Conservation (phyloP, 345 rosid species). For the Moricandia arvensis region DNA sequence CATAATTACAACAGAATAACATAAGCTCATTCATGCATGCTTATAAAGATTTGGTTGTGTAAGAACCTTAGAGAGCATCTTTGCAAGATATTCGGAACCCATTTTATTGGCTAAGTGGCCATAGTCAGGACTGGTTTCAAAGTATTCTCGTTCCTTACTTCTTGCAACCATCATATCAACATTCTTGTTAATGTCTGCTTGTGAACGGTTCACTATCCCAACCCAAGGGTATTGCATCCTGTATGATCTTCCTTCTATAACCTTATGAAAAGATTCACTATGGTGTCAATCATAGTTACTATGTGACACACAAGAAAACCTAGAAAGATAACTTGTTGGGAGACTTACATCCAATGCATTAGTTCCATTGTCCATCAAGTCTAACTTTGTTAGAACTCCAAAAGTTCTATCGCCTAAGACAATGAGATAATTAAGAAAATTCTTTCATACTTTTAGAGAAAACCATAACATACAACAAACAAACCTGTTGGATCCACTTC, state of each 20-base stretch:
- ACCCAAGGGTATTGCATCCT: conserved; percentile 85
- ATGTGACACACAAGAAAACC: neutral
- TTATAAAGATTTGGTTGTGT: conserved; percentile 5
- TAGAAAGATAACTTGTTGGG: neutral
- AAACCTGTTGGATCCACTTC: conserved; percentile 91
- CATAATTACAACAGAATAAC: conserved; percentile 6
- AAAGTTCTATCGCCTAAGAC: conserved; percentile 78
- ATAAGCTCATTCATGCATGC: neutral
- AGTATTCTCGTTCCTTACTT: conserved; percentile 77
- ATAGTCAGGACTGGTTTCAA: conserved; percentile 89
- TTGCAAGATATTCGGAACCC: conserved; percentile 97
- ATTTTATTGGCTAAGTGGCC: conserved; percentile 77
- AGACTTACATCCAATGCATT: conserved; percentile 78
- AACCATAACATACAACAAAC: conserved; percentile 14
- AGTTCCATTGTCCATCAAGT: conserved; percentile 96
- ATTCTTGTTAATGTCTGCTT: conserved; percentile 89
- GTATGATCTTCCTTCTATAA: conserved; percentile 88
- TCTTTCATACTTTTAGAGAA: neutral
- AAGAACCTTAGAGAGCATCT: conserved; percentile 80
- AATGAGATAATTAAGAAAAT: neutral
- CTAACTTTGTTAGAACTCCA: conserved; percentile 93
- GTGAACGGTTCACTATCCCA: conserved; percentile 95
- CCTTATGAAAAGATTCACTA: conserved; percentile 41
- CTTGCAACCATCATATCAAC: conserved; percentile 87
- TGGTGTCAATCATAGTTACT: neutral